Percentiles rank a stretch among this genome's conserved stretches.
Evolutionary conservation across 1,139 yeast genomes (phyloP).

Genomic region (Suhomyces bribrorum): DNA sequence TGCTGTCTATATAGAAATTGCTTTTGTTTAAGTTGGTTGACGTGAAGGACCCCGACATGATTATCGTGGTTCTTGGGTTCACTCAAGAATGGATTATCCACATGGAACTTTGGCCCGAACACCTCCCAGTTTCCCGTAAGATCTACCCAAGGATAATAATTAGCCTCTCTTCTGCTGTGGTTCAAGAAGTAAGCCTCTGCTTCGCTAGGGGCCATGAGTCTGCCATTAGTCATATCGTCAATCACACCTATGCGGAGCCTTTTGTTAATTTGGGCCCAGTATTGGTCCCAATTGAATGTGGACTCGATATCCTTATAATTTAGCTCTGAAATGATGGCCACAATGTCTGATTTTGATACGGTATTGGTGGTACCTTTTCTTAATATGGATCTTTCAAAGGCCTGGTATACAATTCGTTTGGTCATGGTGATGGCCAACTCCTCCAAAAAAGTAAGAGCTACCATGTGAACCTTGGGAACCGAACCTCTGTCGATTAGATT

Average conservation of each 20-base stretch:
- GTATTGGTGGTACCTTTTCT: not conserved
- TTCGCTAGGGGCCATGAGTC: constrained; percentile 13
- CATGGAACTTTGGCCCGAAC: constrained; percentile 3
- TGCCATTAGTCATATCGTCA: constrained; percentile 14
- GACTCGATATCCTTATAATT: constrained; percentile 6
- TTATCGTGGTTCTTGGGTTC: constrained; percentile 3
- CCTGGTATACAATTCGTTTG: constrained; percentile 10
- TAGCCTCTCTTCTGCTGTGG: constrained; percentile 4
- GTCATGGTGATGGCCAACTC: constrained; percentile 12
- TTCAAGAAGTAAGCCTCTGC: constrained; percentile 9
- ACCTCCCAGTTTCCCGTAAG: constrained; percentile 6
- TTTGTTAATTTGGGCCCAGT: constrained; percentile 13
- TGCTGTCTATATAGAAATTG: constrained; percentile 3
- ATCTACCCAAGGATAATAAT: constrained; percentile 10
- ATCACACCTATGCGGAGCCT: constrained; percentile 11
- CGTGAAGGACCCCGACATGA: constrained; percentile 4
- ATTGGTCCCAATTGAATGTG: constrained; percentile 13
- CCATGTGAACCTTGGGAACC: constrained; percentile 8
- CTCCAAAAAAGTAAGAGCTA: constrained; percentile 13
- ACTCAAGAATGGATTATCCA: constrained; percentile 12
- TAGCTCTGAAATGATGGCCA: constrained; percentile 5
- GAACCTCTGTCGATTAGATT: constrained; percentile 3
- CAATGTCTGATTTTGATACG: constrained; percentile 4
- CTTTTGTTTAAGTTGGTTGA: constrained; percentile 3
- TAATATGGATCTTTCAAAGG: constrained; percentile 8